Conservation (phyloP, 495 filamentous ascomycete species). For the Penicilliopsis zonata region DNA sequence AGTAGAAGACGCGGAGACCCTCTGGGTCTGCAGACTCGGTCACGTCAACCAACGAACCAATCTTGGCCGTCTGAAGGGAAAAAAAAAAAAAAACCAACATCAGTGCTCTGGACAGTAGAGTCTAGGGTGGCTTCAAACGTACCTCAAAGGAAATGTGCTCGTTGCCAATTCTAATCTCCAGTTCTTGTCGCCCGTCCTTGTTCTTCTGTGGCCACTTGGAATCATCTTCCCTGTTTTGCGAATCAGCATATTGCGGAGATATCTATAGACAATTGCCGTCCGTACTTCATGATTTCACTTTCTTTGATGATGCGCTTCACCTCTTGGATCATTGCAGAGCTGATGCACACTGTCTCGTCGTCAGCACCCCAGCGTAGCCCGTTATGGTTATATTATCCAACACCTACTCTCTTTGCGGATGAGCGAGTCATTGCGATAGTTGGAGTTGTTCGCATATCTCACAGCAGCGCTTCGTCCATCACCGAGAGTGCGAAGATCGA, state of each 20-base stretch:
- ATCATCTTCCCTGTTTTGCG: constrained; percentile 72
- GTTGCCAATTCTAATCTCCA: constrained; percentile 87
- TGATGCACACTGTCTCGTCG: constrained; percentile 76
- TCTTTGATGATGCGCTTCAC: constrained; percentile 95
- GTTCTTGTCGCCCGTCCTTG: constrained; percentile 94
- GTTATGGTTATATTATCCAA: constrained; percentile 1
- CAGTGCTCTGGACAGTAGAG: too few relatives aligned
- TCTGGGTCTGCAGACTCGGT: constrained; percentile 94
- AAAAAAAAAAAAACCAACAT: too few relatives aligned
- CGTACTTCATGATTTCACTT: constrained; percentile 96
- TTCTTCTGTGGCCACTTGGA: constrained; percentile 99
- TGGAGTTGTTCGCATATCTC: constrained; percentile 98
- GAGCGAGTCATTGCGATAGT: constrained; percentile 96
- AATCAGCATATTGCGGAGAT: too few relatives aligned
- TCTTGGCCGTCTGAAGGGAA: constrained; percentile 99
- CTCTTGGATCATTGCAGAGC: constrained; percentile 80
- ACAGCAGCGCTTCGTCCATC: constrained; percentile 93
- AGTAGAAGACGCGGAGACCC: constrained; percentile 97
- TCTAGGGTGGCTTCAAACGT: too few relatives aligned
- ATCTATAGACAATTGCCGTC: background rate
- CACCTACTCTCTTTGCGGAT: constrained; percentile 98
- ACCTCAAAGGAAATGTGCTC: constrained; percentile 99
- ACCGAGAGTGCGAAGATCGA: constrained; percentile 86
- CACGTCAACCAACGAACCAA: constrained; percentile 93
- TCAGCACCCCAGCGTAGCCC: constrained; percentile 9